Conservation (phyloP, 2,329 filamentous ascomycete species). For the Rhynchosporium secalis region DNA sequence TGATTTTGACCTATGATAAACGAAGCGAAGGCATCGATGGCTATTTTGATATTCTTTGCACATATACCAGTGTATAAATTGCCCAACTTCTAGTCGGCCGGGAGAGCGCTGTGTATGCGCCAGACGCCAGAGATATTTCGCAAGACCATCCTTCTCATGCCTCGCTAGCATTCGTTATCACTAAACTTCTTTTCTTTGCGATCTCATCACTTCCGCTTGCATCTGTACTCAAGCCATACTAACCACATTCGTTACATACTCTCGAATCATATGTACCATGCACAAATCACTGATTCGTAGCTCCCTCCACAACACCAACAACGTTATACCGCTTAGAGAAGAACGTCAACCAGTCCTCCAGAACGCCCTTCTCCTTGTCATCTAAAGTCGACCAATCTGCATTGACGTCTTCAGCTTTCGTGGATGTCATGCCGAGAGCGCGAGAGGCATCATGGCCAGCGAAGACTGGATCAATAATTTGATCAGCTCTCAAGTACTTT, state of each 20-base stretch:
- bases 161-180: too few species aligned
- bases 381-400: constrained; percentile 80
- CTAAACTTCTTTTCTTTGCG: too few species aligned
- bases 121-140: too few species aligned
- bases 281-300: constrained; percentile 48
- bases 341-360: constrained; percentile 94
- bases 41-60: neutral
- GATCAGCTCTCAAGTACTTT: neutral
- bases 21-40: neutral
- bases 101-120: too few species aligned
- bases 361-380: constrained; percentile 80
- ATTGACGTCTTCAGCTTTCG: constrained; percentile 79
- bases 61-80: too few species aligned
- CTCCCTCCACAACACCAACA: constrained; percentile 65
- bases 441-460: constrained; percentile 95
- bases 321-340: constrained; percentile 97
- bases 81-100: too few species aligned
- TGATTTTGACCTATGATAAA: neutral
- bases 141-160: too few species aligned
- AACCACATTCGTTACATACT: too few species aligned
- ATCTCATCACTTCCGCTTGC: too few species aligned
- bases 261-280: too few species aligned
- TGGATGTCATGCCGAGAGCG: constrained; percentile 81
- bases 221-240: too few species aligned
- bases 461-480: constrained; percentile 64